Evolutionary conservation across 371 early-diverging fungal species (phyloP), one percentile per base, ranked within the genome.

Genomic region (Mucor piriformis): DNA sequence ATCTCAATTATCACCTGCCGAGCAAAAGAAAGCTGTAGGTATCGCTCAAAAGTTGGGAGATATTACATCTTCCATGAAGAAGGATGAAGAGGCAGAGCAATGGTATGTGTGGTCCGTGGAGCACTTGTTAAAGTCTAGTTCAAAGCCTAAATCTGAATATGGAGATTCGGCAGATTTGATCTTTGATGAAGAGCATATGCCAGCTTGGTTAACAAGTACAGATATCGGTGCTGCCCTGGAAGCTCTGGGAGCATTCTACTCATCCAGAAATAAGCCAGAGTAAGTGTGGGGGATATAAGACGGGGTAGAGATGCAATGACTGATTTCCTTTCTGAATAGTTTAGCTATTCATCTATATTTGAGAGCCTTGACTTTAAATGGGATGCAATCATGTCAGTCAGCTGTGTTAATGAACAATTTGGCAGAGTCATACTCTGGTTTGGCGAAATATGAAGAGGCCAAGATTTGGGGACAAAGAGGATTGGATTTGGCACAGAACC

Each of bases 81-180:
- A 74, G 29, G 80, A 85, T 57, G 75, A 81, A 2, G 76, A 83
- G 33, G 85, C 86, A 1, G 88, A 87, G 54, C 69, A 76, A 37
- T 87, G 81, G 70, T 87, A 83, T 63, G 73, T 77, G 0, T 83
- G 84, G 84, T 83, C 86, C 0, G 81, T 87, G 0, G 86, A 85
- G 54, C 86, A 84, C 64, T 54, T 87, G 34, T 37, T 81, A 8
- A 50, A 50, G 6, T 51, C 60, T 0, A 67, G 70, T 0, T 71
- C 79, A 20, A 54, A 49, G 18, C 67, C 73, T 11, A 42, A 51
- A n/a, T 72, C 77, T 4, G 50, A 55, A 7, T 71, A 78, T 52
- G 73, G 62, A 8, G 75, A 79, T 47, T 35, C 59, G 0, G 49
- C 69, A 15, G 51, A 65, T n/a, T 58, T 72, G 13, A 51, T 80